Base-by-base conservation (phyloP, 2,329 filamentous ascomycete species). In the Ascochyta koolunga region DNA sequence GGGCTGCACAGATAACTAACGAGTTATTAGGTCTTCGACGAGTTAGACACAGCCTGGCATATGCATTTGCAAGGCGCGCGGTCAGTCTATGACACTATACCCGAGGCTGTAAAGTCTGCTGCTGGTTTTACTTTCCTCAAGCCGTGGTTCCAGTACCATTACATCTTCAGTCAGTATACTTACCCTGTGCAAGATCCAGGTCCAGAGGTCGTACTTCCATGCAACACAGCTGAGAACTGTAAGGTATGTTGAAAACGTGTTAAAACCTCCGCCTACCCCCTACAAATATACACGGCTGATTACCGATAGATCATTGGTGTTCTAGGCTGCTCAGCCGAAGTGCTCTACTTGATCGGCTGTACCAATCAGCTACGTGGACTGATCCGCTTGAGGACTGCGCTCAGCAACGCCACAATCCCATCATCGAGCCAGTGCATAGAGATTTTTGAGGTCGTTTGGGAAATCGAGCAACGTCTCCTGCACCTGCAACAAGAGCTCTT, bases 111-210 rank as follows among this genome's bases (percentile, higher is more conserved):
- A 55, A 53, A 37, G 52, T 72, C n/a, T 57, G 72, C 33, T n/a
- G 10, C 36, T 6, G 45, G 22, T 9, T 57, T 60, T 36, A 63
- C 66, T 15, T 82, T 81, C 56, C 59, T 80, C 15, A 72, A 75
- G 32, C 78, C 77, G 1, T 82, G 79, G 79, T 78, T 80, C 36
- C 66, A 79, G 6, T 81, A 82, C 50, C 79, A 81, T 47, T 76
- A 80, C 45, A 75, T 80, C 13, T 68, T 81, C 5, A 78, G 77
- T 22, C 72, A 71, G 9, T 81, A 80, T 50, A 80, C 74, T 16
- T 72, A 77, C 29, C 50, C 59, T 11, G 48, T 65, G 64, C 35
- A 65, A 65, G 29, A 38, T 51, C 18, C 71, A 41, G 54, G 74
- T 24, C 58, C 61, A 10, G 67, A 73, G n/a, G 59, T 64, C 22